Evolutionary conservation across 2,329 filamentous ascomycete species (phyloP).

Genomic region (Cladosporium sphaerospermum): DNA sequence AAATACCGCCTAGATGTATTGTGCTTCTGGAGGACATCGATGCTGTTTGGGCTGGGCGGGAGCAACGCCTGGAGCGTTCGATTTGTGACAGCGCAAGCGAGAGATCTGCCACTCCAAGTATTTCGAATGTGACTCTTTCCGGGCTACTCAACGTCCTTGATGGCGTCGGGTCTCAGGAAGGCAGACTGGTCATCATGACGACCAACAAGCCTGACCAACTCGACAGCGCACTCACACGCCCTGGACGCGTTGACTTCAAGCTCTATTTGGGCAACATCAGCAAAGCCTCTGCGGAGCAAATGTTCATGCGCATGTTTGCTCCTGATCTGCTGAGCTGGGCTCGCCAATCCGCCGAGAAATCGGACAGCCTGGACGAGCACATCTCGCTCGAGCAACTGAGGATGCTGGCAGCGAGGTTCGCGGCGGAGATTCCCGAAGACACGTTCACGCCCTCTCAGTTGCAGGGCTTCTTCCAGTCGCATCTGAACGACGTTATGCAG

Average conservation of each 20-base stretch:
- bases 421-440: conserved; percentile 18
- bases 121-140: conserved; percentile 54
- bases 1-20: conserved; percentile 36
- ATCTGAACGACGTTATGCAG: conserved; percentile 17
- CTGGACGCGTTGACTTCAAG: conserved; percentile 57
- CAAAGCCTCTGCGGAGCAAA: conserved; percentile 16
- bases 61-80: conserved; percentile 2
- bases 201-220: conserved; percentile 67
- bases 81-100: conserved; percentile 16
- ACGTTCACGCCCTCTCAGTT: conserved; percentile 21
- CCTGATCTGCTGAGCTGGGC: conserved; percentile 19
- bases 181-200: conserved; percentile 71
- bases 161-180: conserved; percentile 69
- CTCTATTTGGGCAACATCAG: conserved; percentile 21
- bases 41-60: conserved; percentile 25
- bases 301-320: conserved; percentile 23
- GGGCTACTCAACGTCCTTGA: conserved; percentile 76
- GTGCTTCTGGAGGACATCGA: conserved; percentile 41
- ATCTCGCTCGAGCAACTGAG: conserved; percentile 19
- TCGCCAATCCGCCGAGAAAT: neutral
- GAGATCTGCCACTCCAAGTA: conserved; percentile 27
- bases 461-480: conserved; percentile 22
- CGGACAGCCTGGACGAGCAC: conserved; percentile 16
- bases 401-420: conserved; percentile 18
- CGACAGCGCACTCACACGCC: conserved; percentile 65